Conservation (phyloP, 192 early-diverging fungal genomes). For the Coemansia umbellata region DNA sequence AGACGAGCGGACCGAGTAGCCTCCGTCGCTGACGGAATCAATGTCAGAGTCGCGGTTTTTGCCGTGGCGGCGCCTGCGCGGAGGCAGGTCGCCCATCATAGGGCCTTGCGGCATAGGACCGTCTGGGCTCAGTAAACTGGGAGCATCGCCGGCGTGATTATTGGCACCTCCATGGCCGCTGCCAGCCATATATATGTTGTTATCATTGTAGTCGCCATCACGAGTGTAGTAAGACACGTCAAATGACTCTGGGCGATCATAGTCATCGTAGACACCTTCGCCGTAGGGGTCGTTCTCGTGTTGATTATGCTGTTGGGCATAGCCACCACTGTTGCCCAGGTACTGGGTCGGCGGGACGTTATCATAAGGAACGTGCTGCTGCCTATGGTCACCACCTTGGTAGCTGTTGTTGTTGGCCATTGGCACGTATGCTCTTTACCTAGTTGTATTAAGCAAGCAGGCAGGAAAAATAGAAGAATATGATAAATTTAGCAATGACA, state of each 20-base stretch:
- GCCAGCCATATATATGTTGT: slow-evolving; percentile 40
- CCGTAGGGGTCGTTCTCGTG: slow-evolving; percentile 51
- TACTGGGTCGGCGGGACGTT: slow-evolving; percentile 52
- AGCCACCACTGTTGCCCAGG: slow-evolving; percentile 31
- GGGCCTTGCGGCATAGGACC: slow-evolving; percentile 46
- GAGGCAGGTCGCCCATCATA: slow-evolving; percentile 47
- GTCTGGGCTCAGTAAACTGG: slow-evolving; percentile 48
- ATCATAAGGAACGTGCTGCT: slow-evolving; percentile 37
- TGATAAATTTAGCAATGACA: not conserved
- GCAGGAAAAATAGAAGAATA: too few species aligned
- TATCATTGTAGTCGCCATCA: slow-evolving; percentile 38
- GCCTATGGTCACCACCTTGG: slow-evolving; percentile 12
- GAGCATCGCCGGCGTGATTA: slow-evolving; percentile 24
- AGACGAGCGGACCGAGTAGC: slow-evolving; percentile 54
- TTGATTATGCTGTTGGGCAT: slow-evolving; percentile 10
- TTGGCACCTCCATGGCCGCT: slow-evolving; percentile 3
- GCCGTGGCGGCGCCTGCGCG: slow-evolving; percentile 46
- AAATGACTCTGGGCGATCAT: slow-evolving; percentile 53
- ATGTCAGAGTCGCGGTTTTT: slow-evolving; percentile 49
- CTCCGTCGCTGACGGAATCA: slow-evolving; percentile 54
- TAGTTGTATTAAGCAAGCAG: too few species aligned
- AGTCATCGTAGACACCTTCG: slow-evolving; percentile 41
- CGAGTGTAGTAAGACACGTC: slow-evolving; percentile 57
- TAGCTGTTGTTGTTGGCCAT: slow-evolving; percentile 26
- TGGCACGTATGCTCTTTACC: too few species aligned